phyloP scores from a whole-genome alignment of 2,329 filamentous ascomycete species.

The Nannizzia gypsea region DNA sequence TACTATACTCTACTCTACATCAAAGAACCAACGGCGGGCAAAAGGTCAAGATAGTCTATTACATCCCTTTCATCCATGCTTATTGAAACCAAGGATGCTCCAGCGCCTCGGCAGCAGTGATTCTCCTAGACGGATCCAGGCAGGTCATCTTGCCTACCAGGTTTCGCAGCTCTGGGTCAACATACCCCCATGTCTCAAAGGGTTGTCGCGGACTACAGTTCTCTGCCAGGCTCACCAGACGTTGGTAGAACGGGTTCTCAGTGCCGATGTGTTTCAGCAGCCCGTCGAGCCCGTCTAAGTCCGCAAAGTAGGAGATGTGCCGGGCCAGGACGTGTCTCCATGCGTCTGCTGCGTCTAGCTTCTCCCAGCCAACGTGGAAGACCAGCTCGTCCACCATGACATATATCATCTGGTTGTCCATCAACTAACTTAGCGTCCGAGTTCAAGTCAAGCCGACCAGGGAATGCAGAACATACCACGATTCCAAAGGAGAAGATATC shows the following conservation, averaged over 20 bases:
- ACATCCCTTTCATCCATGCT: neutral
- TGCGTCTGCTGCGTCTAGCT: conserved; percentile 16
- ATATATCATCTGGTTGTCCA: conserved; percentile 20
- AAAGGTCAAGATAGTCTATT: too few species aligned
- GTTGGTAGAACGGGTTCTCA: conserved; percentile 30
- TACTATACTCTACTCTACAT: too few species aligned
- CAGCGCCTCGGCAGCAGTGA: conserved; percentile 25
- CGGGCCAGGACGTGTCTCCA: conserved; percentile 21
- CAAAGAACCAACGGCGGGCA: too few species aligned
- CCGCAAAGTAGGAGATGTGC: conserved; percentile 38
- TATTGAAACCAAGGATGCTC: conserved; percentile 22
- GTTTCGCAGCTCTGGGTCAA: conserved; percentile 27
- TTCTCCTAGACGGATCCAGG: conserved; percentile 22
- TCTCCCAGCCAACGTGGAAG: conserved; percentile 18
- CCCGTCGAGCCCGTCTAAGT: conserved; percentile 30
- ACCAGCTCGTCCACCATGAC: conserved; percentile 22
- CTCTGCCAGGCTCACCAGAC: conserved; percentile 27
- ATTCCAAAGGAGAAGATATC: conserved; percentile 29
- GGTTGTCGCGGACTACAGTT: conserved; percentile 32
- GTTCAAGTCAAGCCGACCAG: too few species aligned
- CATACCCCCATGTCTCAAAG: conserved; percentile 29
- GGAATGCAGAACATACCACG: conserved; percentile 16
- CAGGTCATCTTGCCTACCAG: conserved; percentile 22
- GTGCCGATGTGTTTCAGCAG: conserved; percentile 33
- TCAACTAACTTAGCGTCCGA: neutral